Conservation (phyloP, 2,329 filamentous ascomycete genomes). For the Cercospora beticola region DNA sequence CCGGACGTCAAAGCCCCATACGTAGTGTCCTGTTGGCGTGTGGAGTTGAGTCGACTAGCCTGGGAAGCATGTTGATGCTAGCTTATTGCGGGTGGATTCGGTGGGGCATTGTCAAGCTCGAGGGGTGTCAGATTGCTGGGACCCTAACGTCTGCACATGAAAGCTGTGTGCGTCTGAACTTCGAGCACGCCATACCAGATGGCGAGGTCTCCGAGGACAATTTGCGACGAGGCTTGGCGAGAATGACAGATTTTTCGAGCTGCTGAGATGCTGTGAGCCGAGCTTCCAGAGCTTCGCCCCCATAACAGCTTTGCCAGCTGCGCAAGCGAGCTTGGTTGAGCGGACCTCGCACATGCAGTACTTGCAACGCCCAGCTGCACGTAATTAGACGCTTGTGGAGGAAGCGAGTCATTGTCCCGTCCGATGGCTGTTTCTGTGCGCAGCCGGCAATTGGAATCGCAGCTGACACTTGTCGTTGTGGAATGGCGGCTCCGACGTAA, state of each 20-base stretch:
- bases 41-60: slow-evolving; percentile 2
- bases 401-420: neutral
- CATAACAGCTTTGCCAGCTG: neutral
- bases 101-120: neutral
- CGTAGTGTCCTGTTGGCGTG: neutral
- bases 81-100: neutral
- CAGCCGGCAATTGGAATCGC: neutral
- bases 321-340: neutral
- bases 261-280: neutral
- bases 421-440: neutral
- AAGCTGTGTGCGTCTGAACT: neutral
- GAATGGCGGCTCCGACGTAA: neutral
- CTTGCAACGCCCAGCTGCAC: slow-evolving; percentile 6
- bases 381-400: neutral
- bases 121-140: neutral
- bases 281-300: slow-evolving; percentile 9
- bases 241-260: neutral
- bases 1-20: slow-evolving; percentile 1
- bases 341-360: neutral
- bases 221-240: slow-evolving; percentile 2
- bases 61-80: neutral
- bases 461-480: neutral
- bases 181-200: neutral
- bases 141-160: neutral
- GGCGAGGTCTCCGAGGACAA: neutral